Base-by-base conservation (phyloP, 2,329 filamentous ascomycete genomes). In the Cercospora sp. region DNA sequence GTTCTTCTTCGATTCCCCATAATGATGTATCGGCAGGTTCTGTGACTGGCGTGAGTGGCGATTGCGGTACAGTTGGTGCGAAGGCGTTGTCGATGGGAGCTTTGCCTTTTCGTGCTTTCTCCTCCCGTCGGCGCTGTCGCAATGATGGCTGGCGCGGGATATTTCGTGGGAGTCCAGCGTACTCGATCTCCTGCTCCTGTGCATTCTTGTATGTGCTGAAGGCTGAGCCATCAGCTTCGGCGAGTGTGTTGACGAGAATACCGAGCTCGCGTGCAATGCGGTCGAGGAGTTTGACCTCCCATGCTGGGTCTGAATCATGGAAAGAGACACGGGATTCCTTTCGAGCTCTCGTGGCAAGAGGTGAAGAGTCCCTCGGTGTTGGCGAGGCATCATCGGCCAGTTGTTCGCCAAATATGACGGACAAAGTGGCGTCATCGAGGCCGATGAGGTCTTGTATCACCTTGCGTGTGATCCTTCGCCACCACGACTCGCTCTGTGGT, bases 401-500 rank as follows among this genome's bases (percentile, higher is more conserved):
- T 2, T 87, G 83, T 77, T 97, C 93, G 12, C 95, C 95, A 65
- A 98, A 90, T 8, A 99, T 89, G 60, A 97, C 89, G 0, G 91
- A 91, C 8, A 99, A 85, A 20, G 95, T 83, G 60, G 87, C 87
- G 70, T 97, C 93, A 74, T 98, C 94, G 65, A 99, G 91, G 8
- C 94, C 94, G 77, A 98, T 91, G 53, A 99, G 82, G 76, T 97
- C 93, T 63, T 89, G 88, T 73, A 99, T 93, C 30, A 98, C 91
- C 74, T 90, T 92, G 67, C 91, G 88, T 2, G 94, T 96, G 60
- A 98, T 87, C 10, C 90, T 87, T 69, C 89, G 89, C 88, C 93
- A 92, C 72, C 96, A 87, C 0, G 91, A 89, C 71, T 93, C 89
- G 51, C 4, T 83, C 80, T 55, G 77, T 72, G 36, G 80, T 76